These are phyloP conservation scores for Phytophthora brassicae DNA, from an alignment of 352 stramenopile species.

Conservation along the genomic window DNA sequence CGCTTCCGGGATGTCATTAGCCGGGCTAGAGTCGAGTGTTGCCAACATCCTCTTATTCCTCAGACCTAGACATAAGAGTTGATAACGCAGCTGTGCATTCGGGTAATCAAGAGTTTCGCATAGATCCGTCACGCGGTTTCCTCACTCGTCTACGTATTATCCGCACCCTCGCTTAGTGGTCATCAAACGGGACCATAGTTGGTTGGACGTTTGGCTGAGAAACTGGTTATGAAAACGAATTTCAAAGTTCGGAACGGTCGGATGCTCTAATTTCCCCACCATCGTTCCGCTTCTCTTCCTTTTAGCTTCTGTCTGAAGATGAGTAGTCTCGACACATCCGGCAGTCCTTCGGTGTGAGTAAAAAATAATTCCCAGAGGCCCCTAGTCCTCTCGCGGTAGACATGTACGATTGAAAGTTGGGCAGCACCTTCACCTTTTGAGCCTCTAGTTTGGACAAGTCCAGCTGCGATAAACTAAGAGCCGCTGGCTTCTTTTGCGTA, in stretches of 20 bases:
- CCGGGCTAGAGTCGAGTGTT: not conserved
- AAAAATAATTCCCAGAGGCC: not conserved
- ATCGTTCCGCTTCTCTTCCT: not conserved
- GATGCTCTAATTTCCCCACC: slow-evolving; percentile 3
- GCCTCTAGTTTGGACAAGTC: not conserved
- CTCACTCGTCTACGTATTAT: slow-evolving; percentile 6
- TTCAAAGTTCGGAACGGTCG: not conserved
- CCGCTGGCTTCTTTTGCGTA: too few relatives aligned
- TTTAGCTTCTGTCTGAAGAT: not conserved
- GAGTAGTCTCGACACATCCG: not conserved
- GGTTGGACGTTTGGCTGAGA: not conserved
- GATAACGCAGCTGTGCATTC: not conserved
- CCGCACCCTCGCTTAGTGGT: not conserved
- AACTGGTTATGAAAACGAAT: slow-evolving; percentile 6
- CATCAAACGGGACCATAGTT: not conserved
- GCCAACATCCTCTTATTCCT: not conserved
- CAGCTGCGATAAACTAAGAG: not conserved
- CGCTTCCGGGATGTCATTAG: not conserved
- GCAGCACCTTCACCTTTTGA: not conserved
- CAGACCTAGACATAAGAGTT: not conserved
- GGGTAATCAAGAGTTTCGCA: slow-evolving; percentile 8
- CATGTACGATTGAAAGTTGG: not conserved
- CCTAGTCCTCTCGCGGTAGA: not conserved
- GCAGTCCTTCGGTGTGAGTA: not conserved
- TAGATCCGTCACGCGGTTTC: not conserved